These are phyloP conservation scores for Coemansia erecta DNA, from an alignment of 192 early-diverging fungal genomes.

Conservation along the genomic window DNA sequence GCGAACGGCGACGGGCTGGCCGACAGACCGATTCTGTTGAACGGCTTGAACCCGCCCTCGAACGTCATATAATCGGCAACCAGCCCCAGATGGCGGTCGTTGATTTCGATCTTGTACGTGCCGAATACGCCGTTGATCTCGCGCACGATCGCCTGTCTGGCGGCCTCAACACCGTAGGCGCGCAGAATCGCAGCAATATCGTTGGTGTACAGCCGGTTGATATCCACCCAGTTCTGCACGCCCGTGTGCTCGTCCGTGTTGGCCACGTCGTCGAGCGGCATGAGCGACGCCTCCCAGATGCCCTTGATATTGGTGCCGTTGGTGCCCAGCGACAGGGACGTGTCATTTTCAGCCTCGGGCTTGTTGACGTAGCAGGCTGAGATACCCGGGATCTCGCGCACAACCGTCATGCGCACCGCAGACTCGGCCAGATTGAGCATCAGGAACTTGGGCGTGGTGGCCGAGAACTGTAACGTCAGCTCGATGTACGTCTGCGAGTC, in stretches of 20 bases:
- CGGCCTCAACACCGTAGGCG: conserved; percentile 98
- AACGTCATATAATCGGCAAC: conserved; percentile 99
- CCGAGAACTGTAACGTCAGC: conserved; percentile 81
- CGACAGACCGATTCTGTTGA: conserved; percentile 92
- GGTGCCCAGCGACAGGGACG: conserved; percentile 68
- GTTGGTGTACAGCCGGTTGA: conserved; percentile 89
- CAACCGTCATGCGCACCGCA: conserved; percentile 67
- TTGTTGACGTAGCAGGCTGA: conserved; percentile 73
- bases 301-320: conserved; percentile 91
- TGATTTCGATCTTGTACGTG: conserved; percentile 91
- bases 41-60: conserved; percentile 97
- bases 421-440: conserved; percentile 87
- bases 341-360: conserved; percentile 79
- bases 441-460: conserved; percentile 88
- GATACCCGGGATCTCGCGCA: conserved; percentile 88
- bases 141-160: conserved; percentile 84
- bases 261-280: conserved; percentile 36
- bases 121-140: conserved; percentile 92
- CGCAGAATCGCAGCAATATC: conserved; percentile 91
- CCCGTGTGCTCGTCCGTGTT: conserved; percentile 16
- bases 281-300: conserved; percentile 74
- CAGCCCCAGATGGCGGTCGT: conserved; percentile 90
- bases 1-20: conserved; percentile 92
- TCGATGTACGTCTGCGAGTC: conserved; percentile 32
- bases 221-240: conserved; percentile 71